A percentile compares a stretch with the other conserved stretches of the same genome.
phyloP scores from a whole-genome alignment of 2,329 filamentous ascomycete species.

The Calonectria ilicicola region DNA sequence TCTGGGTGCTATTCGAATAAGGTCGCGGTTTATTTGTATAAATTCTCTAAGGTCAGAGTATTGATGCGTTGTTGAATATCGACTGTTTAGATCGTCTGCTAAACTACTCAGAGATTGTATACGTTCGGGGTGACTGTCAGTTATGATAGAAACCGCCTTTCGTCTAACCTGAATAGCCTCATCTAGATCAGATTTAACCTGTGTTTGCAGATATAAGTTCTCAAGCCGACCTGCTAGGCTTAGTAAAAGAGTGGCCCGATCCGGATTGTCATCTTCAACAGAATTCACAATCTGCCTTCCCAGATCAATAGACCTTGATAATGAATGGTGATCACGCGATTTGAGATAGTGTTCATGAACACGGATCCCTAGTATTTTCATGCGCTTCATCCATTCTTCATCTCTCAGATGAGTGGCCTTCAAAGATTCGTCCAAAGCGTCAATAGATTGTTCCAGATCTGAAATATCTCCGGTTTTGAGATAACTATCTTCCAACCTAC shows the following conservation, averaged over 20 bases:
- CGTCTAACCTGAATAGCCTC: not conserved
- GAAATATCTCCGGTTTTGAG: not conserved
- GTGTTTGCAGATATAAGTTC: not conserved
- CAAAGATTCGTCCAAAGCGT: not conserved
- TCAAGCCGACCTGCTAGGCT: not conserved
- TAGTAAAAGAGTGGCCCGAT: not conserved
- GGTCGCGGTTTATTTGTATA: not conserved
- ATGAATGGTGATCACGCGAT: not conserved
- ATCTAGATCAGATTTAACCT: not conserved
- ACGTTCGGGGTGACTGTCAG: not conserved
- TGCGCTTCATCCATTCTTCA: not conserved
- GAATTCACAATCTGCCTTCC: not conserved
- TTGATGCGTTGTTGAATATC: not conserved
- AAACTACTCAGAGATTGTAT: not conserved
- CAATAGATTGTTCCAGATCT: not conserved
- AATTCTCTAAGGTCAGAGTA: not conserved
- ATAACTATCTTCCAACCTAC: not conserved
- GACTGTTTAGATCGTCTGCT: not conserved
- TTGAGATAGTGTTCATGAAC: not conserved
- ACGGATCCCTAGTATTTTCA: not conserved
- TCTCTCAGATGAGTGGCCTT: not conserved
- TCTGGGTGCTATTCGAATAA: not conserved
- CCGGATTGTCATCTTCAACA: not conserved
- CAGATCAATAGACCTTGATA: not conserved
- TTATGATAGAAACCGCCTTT: not conserved